These are phyloP conservation scores for Trichoderma afroharzianum DNA, from an alignment of 2,329 filamentous ascomycete species.

Conservation along the genomic window DNA sequence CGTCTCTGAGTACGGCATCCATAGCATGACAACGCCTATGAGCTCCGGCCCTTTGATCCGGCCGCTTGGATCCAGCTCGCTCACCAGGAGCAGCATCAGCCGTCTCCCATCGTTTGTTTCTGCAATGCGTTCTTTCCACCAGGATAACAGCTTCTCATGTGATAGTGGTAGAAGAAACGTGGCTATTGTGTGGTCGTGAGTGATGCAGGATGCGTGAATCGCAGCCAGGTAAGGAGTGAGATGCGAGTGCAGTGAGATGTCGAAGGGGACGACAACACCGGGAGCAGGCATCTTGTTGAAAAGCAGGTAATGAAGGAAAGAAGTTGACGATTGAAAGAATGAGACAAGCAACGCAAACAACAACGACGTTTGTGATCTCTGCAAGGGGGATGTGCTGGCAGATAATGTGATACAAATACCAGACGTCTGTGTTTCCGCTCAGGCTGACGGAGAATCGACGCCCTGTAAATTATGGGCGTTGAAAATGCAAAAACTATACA, in stretches of 20 bases:
- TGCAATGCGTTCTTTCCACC: conserved; percentile 53
- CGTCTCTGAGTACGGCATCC: conserved; percentile 51
- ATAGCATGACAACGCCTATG: conserved; percentile 55
- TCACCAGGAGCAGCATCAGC: conserved; percentile 52
- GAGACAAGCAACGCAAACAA: background rate
- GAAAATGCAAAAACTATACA: background rate
- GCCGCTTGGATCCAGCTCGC: conserved; percentile 30
- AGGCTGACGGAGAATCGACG: background rate
- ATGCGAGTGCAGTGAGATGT: conserved; percentile 43
- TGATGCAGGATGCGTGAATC: conserved; percentile 58
- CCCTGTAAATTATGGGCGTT: background rate
- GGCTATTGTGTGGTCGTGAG: conserved; percentile 52
- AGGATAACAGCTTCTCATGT: conserved; percentile 52
- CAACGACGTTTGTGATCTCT: background rate
- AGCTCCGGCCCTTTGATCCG: conserved; percentile 43
- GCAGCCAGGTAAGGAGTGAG: conserved; percentile 55
- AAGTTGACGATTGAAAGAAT: background rate
- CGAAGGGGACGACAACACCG: conserved; percentile 42
- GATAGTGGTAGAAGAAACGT: conserved; percentile 58
- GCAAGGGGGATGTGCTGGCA: background rate
- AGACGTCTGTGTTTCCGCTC: background rate
- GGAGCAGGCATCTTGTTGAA: conserved; percentile 28
- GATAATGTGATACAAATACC: background rate
- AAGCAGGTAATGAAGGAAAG: background rate
- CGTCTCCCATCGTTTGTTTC: conserved; percentile 44